Conservation (phyloP, 2,329 filamentous ascomycete species). For the Exophiala sideris region DNA sequence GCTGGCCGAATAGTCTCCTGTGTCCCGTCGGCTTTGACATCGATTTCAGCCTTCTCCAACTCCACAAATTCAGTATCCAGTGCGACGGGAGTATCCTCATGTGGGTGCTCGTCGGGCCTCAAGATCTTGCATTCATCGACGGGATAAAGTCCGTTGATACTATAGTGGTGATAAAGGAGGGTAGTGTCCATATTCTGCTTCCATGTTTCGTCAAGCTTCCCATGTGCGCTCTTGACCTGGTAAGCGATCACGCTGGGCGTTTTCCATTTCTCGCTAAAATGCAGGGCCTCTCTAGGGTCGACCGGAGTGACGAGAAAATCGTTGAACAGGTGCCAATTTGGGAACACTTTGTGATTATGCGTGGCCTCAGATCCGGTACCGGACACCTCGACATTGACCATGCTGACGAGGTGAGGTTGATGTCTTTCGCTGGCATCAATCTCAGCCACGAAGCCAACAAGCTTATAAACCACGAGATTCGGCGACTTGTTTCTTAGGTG, state of each 20-base stretch:
- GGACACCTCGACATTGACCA: conserved; percentile 70
- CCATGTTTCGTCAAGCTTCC: conserved; percentile 82
- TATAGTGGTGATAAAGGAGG: conserved; percentile 73
- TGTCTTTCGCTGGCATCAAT: conserved; percentile 82
- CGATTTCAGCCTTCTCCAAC: conserved; percentile 87
- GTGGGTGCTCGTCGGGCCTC: conserved; percentile 60
- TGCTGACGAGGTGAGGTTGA: conserved; percentile 84
- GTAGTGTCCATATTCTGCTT: conserved; percentile 79
- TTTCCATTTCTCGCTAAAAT: conserved; percentile 91
- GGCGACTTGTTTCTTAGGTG: conserved; percentile 76
- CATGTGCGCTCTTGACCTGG: conserved; percentile 76
- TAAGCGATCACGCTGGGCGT: conserved; percentile 82
- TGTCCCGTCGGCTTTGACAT: conserved; percentile 91
- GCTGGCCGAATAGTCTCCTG: conserved; percentile 88
- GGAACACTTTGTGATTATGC: conserved; percentile 55
- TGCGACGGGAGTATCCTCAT: conserved; percentile 72
- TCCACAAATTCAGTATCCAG: conserved; percentile 97
- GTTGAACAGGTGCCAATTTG: conserved; percentile 88
- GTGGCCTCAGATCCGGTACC: conserved; percentile 59
- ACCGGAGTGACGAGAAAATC: conserved; percentile 88
- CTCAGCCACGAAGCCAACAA: conserved; percentile 85
- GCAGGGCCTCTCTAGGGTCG: conserved; percentile 75
- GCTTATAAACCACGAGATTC: conserved; percentile 81
- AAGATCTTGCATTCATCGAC: conserved; percentile 37
- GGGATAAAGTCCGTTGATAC: conserved; percentile 42